Evolutionary conservation across 108 stramenopile genomes (phyloP), one percentile per base, ranked within the genome.

Genomic region (Skeletonema marinoi): DNA sequence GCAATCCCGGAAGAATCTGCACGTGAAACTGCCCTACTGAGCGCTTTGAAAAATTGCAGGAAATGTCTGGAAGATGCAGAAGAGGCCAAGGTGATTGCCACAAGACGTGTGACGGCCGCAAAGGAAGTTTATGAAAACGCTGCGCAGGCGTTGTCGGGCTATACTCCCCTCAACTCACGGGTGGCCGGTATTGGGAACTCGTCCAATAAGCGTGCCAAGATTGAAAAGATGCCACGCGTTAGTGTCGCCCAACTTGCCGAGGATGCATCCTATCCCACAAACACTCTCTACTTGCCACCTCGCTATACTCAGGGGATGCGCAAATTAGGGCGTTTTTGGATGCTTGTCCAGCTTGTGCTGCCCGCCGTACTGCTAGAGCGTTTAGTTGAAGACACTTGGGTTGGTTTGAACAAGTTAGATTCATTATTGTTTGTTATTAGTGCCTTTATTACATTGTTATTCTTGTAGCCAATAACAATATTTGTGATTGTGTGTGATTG

Each of bases 291-390:
- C 13, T 29, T 73, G 32, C 81, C 81, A 35, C 9, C 13, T 6
- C 36, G 38, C 19, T 33, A 63, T 54, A 42, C 66, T 3, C 10
- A 29, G 4, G 62, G 30, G 13, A 83, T 75, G 71, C 60, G 39
- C 71, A 72, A 31, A 72, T 83, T 59, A 25, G 76, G 17, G 58
- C 59, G 6, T 83, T 83, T 56, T 62, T 83, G 62, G 82, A 83
- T 59, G 71, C 75, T 4, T 83, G 82, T 51, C 82, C 82, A 10
- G 6, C 63, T 42, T 83, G 82, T 60, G 44, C 64, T 21, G 59
- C 64, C 33, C 65, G 68, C 7, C 56, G 61, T 30, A 61, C 32
- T 14, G 41, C 56, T 1, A 46, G 54, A 25, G 9, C 19, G 0
- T 56, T 56, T 8, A 25, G 4, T 56, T 46, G 16, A 46, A n/a